These are phyloP conservation scores for Quercus wislizeni DNA, from an alignment of 306 rosid genomes.

Conservation along the genomic window DNA sequence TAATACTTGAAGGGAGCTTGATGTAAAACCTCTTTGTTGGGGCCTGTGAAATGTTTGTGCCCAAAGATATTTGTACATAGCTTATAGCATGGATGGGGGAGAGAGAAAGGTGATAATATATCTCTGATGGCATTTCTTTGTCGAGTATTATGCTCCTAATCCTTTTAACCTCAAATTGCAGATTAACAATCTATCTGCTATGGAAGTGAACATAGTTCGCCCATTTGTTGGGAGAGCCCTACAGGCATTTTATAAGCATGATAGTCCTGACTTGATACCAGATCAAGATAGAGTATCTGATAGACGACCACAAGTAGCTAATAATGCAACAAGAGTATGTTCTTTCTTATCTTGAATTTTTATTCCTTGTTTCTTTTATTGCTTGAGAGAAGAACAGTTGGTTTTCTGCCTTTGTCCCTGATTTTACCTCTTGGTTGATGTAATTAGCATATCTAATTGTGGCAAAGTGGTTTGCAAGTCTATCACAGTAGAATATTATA, in stretches of 20 bases:
- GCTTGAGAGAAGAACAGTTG: neutral
- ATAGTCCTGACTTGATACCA: constrained; percentile 80
- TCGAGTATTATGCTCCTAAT: constrained; percentile 14
- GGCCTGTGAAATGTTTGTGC: neutral
- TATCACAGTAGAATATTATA: constrained; percentile 3
- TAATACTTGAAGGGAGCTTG: neutral
- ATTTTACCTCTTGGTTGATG: neutral
- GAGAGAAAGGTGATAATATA: neutral
- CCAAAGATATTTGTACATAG: neutral
- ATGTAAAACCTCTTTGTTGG: neutral
- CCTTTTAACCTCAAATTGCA: constrained; percentile 29
- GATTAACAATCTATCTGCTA: constrained; percentile 89
- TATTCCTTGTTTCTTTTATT: neutral
- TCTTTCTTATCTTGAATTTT: constrained; percentile 2
- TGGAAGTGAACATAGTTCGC: constrained; percentile 96
- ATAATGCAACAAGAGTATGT: constrained; percentile 75
- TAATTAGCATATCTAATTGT: neutral
- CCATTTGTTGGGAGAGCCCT: constrained; percentile 91
- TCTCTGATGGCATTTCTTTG: constrained; percentile 4
- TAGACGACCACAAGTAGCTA: constrained; percentile 60
- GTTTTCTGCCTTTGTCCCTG: neutral
- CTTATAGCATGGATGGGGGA: neutral
- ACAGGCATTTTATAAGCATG: constrained; percentile 87
- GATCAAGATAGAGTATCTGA: constrained; percentile 72
- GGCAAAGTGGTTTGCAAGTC: neutral